A percentile compares a stretch with the other conserved stretches of the same genome.
These are phyloP conservation scores for Usnea hakonensis DNA, from an alignment of 495 filamentous ascomycete genomes.

Conservation along the genomic window DNA sequence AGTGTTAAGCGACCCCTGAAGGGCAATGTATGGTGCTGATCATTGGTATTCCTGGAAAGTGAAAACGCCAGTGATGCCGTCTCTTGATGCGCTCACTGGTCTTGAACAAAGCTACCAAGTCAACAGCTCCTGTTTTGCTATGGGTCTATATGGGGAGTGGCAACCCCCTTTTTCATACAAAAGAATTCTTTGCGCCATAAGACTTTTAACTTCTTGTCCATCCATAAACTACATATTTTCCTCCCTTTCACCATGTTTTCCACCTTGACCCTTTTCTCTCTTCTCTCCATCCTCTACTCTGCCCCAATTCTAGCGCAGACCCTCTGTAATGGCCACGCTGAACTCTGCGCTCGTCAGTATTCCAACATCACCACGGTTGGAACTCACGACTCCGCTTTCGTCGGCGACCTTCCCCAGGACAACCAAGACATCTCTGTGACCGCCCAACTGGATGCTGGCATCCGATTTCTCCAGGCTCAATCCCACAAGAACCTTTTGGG, in stretches of 20 bases:
- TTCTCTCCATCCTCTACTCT: background rate
- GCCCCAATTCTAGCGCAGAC: background rate
- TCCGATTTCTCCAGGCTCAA: conserved; percentile 63
- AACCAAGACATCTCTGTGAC: conserved; percentile 62
- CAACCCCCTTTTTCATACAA: background rate
- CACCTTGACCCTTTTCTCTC: background rate
- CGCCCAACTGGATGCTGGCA: conserved; percentile 57
- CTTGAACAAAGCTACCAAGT: too few species aligned
- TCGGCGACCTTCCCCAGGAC: conserved; percentile 51
- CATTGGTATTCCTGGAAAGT: background rate
- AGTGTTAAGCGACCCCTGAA: background rate
- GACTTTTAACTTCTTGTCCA: background rate
- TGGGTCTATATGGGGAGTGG: background rate
- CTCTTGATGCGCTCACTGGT: background rate
- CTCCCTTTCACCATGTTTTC: background rate
- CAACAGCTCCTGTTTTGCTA: too few species aligned
- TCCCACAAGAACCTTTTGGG: conserved; percentile 46
- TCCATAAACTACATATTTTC: too few species aligned
- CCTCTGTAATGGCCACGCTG: conserved; percentile 58
- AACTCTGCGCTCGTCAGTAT: conserved; percentile 54
- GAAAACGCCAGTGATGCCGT: background rate
- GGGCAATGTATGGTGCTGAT: background rate
- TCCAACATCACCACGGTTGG: conserved; percentile 61
- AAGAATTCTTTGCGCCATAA: background rate
- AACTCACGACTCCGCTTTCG: conserved; percentile 61